Evolutionary conservation across 495 filamentous ascomycete genomes (phyloP), one percentile per base, ranked within the genome.

Genomic region (Patellaria atrata): DNA sequence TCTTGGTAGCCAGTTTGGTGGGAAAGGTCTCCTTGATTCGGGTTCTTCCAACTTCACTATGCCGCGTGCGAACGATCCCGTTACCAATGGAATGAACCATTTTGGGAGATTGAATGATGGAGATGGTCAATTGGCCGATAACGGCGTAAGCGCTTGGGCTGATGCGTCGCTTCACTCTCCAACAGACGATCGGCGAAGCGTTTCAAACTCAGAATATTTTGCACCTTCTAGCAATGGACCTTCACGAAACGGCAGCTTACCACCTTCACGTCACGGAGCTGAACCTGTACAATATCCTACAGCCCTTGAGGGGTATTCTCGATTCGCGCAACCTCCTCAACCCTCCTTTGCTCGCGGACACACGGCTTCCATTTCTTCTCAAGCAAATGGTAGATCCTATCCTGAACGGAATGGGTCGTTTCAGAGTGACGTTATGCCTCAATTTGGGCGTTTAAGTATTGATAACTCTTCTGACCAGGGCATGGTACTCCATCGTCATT

Each of bases 191-290:
- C 35, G 55, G 16, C 41, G 46, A 29, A 44, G 41, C 41, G 22
- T 52, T 16, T 18, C 41, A 6, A 37, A 32, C 21, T 43, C 48
- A 11, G 48, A 52, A 14, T 49, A 49, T 30, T 43, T 53, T 49
- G 30, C 52, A 30, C 31, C 46, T 30, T 35, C 41, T 12, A 62
- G 59, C 30, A 44, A 38, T 37, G 44, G 48, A 15, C 48, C 43
- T 3, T 62, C 58, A 2, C 40, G 57, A 11, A 59, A 47, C 23
- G 56, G 48, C 12, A 63, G 59, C 36, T 37, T 60, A 15, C 59
- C 61, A 25, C 50, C 57, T 1, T 63, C 61, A 18, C 51, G 55
- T 14, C 51, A 60, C 27, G 50, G 54, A 13, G 43, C 38, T n/a
- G 52, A 56, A 18, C 50, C 47, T 12, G 1, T 36, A 9, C 42